A percentile compares a stretch with the other conserved stretches of the same genome.
phyloP scores from a whole-genome alignment of 805 yeast species.

The Candida tammaniensis region DNA sequence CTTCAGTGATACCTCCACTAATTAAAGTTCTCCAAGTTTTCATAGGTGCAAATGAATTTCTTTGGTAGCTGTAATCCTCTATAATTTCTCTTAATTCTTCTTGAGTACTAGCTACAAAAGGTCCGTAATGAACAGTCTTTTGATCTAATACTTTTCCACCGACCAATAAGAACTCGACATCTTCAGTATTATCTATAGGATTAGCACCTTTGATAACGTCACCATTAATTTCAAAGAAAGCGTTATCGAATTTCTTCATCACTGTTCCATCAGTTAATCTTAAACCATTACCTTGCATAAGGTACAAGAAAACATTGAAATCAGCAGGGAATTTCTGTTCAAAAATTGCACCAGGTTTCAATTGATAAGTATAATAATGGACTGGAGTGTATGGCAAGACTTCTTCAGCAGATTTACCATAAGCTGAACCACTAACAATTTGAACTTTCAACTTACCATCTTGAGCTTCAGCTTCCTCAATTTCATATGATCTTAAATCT shows the following conservation, averaged over 20 bases:
- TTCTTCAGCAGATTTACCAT: slow-evolving; percentile 70
- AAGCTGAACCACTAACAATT: slow-evolving; percentile 74
- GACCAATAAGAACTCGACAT: slow-evolving; percentile 64
- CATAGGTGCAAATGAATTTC: slow-evolving; percentile 69
- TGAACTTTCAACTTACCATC: slow-evolving; percentile 61
- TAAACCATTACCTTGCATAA: slow-evolving; percentile 57
- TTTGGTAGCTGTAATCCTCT: slow-evolving; percentile 64
- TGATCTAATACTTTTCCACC: slow-evolving; percentile 77
- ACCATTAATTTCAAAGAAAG: slow-evolving; percentile 71
- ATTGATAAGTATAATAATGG: slow-evolving; percentile 62
- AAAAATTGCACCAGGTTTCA: slow-evolving; percentile 64
- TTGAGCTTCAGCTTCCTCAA: slow-evolving; percentile 64
- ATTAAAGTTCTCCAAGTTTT: slow-evolving; percentile 55
- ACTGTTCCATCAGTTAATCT: slow-evolving; percentile 41
- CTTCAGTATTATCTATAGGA: slow-evolving; percentile 39
- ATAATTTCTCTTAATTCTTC: slow-evolving; percentile 69
- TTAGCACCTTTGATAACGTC: slow-evolving; percentile 51
- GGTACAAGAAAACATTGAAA: slow-evolving; percentile 69
- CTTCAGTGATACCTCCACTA: slow-evolving; percentile 40
- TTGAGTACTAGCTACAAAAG: slow-evolving; percentile 75
- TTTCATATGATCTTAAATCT: slow-evolving; percentile 66
- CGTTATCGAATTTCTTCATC: slow-evolving; percentile 47
- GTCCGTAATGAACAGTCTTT: slow-evolving; percentile 82
- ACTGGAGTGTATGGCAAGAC: slow-evolving; percentile 84
- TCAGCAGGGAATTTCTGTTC: slow-evolving; percentile 55